phyloP scores from a whole-genome alignment of 1,284 basidiomycete species.

The Ustilago shanxiensis region DNA sequence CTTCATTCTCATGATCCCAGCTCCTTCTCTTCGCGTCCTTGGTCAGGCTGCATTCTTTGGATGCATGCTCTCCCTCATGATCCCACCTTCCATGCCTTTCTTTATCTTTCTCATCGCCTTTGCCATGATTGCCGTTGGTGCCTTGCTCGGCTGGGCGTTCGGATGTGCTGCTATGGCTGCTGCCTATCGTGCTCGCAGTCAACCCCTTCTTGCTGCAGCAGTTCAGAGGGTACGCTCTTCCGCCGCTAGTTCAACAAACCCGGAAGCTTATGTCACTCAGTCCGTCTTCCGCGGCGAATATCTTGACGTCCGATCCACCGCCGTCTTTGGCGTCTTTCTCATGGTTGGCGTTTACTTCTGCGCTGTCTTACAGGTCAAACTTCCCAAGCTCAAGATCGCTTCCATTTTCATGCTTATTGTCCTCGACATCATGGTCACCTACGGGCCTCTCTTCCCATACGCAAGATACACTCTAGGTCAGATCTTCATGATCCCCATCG shows the following conservation, averaged over 20 bases:
- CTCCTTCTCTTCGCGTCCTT: conserved; percentile 49
- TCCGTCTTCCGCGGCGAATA: conserved; percentile 78
- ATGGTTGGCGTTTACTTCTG: conserved; percentile 77
- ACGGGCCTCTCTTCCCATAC: conserved; percentile 77
- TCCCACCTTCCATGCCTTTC: conserved; percentile 64
- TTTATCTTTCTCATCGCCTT: conserved; percentile 71
- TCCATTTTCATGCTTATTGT: conserved; percentile 71
- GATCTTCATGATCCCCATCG: conserved; percentile 60
- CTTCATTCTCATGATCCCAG: conserved; percentile 65
- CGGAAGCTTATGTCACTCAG: conserved; percentile 21
- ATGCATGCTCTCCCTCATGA: conserved; percentile 60
- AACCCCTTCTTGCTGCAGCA: conserved; percentile 73
- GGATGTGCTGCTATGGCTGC: conserved; percentile 80
- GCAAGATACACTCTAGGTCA: conserved; percentile 76
- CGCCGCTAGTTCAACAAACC: conserved; percentile 64
- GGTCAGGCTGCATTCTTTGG: conserved; percentile 69
- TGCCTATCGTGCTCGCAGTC: conserved; percentile 75
- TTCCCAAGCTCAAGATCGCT: conserved; percentile 76
- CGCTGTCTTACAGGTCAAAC: conserved; percentile 76
- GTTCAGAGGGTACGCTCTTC: conserved; percentile 72
- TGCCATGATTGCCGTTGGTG: conserved; percentile 75
- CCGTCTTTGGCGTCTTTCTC: conserved; percentile 79
- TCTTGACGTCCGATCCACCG: conserved; percentile 75
- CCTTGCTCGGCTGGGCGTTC: conserved; percentile 81
- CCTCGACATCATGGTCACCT: conserved; percentile 57